These are phyloP conservation scores for Begonia masoniana DNA, from an alignment of 306 rosid species.

Conservation along the genomic window DNA sequence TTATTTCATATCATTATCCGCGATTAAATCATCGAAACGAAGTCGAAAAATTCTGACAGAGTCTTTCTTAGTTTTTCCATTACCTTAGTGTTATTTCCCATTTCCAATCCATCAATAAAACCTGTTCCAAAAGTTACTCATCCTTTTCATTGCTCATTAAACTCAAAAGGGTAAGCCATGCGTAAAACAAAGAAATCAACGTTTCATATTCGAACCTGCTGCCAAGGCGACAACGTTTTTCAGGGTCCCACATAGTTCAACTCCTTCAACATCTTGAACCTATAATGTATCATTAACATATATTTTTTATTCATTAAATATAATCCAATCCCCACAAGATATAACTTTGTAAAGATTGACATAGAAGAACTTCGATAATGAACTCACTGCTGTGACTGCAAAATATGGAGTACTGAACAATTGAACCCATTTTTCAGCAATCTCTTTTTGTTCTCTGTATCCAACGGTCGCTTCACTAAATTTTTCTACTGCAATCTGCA, in stretches of 20 bases:
- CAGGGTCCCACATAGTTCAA: conserved; percentile 87
- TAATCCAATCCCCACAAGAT: not conserved
- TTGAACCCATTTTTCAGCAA: conserved; percentile 86
- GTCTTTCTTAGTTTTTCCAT: not conserved
- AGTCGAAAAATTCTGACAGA: too few species aligned
- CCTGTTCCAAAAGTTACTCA: conserved; percentile 37
- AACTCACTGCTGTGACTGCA: conserved; percentile 61
- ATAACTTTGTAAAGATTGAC: too few species aligned
- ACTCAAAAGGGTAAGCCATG: conserved; percentile 3
- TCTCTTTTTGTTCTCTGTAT: conserved; percentile 47
- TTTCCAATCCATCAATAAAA: conserved; percentile 90
- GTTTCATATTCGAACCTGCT: conserved; percentile 42
- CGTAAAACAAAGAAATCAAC: not conserved
- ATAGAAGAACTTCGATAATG: too few species aligned
- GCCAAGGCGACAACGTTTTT: conserved; percentile 87
- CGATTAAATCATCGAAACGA: too few species aligned
- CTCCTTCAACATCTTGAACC: conserved; percentile 91
- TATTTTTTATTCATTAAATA: not conserved
- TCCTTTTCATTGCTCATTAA: conserved; percentile 12
- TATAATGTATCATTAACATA: conserved; percentile 9
- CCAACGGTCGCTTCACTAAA: conserved; percentile 98
- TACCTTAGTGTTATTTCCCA: conserved; percentile 95
- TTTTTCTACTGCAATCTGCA: conserved; percentile 77
- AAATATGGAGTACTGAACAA: conserved; percentile 82
- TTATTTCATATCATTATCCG: not conserved